Evolutionary conservation across 345 rosid genomes (phyloP).

Genomic region (Eucalyptus brandiana): DNA sequence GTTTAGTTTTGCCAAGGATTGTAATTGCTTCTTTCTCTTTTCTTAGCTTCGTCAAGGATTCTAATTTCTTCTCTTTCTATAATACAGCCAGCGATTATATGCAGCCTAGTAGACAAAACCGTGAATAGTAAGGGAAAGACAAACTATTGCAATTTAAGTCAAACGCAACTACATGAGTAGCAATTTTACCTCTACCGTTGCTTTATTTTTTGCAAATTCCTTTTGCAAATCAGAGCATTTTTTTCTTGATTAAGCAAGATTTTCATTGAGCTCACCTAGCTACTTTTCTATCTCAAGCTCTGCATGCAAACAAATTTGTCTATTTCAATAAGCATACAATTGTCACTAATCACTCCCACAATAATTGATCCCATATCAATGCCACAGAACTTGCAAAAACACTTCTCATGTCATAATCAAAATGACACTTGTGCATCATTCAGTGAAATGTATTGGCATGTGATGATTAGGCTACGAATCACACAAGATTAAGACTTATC

Average conservation of each 20-base stretch:
- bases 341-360: too few relatives aligned
- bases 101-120: constrained; percentile 39
- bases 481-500: neutral
- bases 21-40: neutral
- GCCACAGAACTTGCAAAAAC: neutral
- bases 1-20: constrained; percentile 18
- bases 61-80: constrained; percentile 33
- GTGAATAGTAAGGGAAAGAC: neutral
- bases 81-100: constrained; percentile 21
- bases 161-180: neutral
- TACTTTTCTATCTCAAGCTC: constrained; percentile 43
- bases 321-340: neutral
- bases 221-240: constrained; percentile 32
- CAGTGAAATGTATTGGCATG: neutral
- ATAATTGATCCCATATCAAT: neutral
- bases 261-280: constrained; percentile 27
- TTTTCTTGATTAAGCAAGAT: constrained; percentile 27
- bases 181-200: constrained; percentile 25
- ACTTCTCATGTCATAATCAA: neutral
- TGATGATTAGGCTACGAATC: neutral
- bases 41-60: too few relatives aligned
- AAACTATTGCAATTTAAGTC: neutral
- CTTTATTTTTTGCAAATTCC: constrained; percentile 40
- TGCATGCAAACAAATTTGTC: neutral
- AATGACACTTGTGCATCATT: neutral